A percentile compares a stretch with the other conserved stretches of the same genome.
Conservation (phyloP, 495 filamentous ascomycete genomes). For the Lophiotrema nucula region DNA sequence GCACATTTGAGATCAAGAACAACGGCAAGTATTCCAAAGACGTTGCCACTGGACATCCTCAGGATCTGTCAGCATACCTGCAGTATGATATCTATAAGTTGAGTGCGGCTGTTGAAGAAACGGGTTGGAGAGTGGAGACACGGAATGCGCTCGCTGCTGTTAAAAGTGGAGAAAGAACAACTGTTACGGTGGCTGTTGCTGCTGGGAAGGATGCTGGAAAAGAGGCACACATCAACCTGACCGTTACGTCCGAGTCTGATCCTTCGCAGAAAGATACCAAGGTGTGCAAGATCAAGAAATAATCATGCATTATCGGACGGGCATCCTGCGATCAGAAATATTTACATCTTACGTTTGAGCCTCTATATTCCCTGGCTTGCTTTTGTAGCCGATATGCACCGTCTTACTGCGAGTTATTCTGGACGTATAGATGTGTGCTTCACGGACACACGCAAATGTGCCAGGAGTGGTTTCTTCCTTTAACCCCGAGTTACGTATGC, state of each 20-base stretch:
- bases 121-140: conserved; percentile 43
- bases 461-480: too few species aligned
- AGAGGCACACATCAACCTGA: conserved; percentile 39
- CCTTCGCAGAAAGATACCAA: conserved; percentile 15
- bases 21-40: conserved; percentile 29
- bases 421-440: too few species aligned
- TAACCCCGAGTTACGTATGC: too few species aligned
- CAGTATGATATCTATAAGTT: conserved; percentile 28
- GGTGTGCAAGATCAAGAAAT: conserved; percentile 4
- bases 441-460: too few species aligned
- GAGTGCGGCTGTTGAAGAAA: conserved; percentile 34
- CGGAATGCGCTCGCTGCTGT: conserved; percentile 40
- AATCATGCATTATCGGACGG: too few species aligned
- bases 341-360: too few species aligned
- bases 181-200: conserved; percentile 41
- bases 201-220: conserved; percentile 28
- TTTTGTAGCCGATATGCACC: too few species aligned
- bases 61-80: conserved; percentile 31
- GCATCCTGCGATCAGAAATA: too few species aligned
- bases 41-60: conserved; percentile 33
- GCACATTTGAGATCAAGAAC: conserved; percentile 41
- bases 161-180: conserved; percentile 32
- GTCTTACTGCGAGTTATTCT: too few species aligned
- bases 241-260: conserved; percentile 44
- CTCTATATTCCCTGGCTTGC: too few species aligned